Base-by-base conservation (phyloP, 192 early-diverging fungal genomes). In the Coemansia biformis region DNA sequence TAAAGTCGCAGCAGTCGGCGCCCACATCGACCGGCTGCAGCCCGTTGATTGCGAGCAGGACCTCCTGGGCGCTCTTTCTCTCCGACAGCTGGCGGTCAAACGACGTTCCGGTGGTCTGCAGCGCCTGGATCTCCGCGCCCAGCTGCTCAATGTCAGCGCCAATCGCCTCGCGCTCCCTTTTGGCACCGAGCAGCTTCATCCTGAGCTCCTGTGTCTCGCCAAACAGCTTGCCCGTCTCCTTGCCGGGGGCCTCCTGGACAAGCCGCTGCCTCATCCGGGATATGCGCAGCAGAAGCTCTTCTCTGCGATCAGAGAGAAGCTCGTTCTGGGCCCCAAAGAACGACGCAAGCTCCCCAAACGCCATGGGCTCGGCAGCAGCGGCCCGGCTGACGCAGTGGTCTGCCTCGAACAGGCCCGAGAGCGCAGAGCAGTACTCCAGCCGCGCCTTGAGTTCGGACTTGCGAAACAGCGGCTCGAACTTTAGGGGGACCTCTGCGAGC, bases 31-130 rank as follows among this genome's bases (percentile, higher is more conserved):
- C 43, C 19, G 64, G 57, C 44, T 62, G 54, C 2, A 73, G 50
- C 10, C 70, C 70, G 33, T 73, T 73, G 31, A 73, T 61, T 2
- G 70, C 63, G 42, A 73, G 51, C 29, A 73, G 38, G 13, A 73
- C 50, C 49, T 53, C 54, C 37, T 66, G 70, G 15, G 59, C 48
- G 36, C 63, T 60, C 46, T 66, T 60, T 38, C 60, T 61, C 31
- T 73, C 70, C 14, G 63, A 48, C 6, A 58, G 32, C 47, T 62
- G 58, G 23, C 46, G 70, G 38, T 60, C 70, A 15, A 51, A 45
- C 17, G 63, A 54, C n/a, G 51, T 46, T 26, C 50, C 46, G 1
- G 70, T 61, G 10, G 58, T 22, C 32, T 64, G 62, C 11, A 73
- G 53, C 5, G 49, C 38, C 35, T 51, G 61, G 35, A 66, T 62